These are phyloP conservation scores for Hansenula sp. DNA, from an alignment of 1,139 yeast species.

Conservation along the genomic window DNA sequence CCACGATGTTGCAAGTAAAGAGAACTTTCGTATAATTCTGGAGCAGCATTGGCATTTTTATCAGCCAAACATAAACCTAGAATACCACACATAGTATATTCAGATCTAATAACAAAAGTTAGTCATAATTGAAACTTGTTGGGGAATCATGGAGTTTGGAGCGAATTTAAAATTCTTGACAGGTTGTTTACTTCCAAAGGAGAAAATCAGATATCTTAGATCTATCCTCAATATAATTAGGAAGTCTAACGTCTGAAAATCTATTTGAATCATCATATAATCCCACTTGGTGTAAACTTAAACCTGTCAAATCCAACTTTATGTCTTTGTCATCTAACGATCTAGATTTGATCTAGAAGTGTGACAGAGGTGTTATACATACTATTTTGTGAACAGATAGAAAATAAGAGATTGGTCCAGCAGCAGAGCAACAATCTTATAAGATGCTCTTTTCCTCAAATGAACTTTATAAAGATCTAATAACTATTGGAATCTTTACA, in stretches of 20 bases:
- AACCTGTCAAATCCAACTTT: neutral
- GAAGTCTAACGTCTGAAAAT: slow-evolving; percentile 51
- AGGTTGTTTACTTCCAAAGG: neutral
- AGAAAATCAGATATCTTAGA: slow-evolving; percentile 25
- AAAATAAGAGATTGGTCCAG: no score
- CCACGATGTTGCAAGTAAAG: slow-evolving; percentile 96
- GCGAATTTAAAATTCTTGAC: no score
- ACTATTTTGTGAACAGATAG: no score
- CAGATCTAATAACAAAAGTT: neutral
- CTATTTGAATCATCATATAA: slow-evolving; percentile 16
- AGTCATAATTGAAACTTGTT: neutral
- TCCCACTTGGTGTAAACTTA: neutral
- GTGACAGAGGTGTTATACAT: no score
- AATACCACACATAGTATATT: slow-evolving; percentile 99
- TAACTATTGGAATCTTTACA: neutral
- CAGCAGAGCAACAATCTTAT: no score
- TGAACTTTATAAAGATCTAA: neutral
- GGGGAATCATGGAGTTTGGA: no score
- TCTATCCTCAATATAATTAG: slow-evolving; percentile 38
- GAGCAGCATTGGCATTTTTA: slow-evolving; percentile 68
- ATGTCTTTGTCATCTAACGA: neutral
- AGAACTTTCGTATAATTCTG: slow-evolving; percentile 90
- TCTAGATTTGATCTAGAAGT: no score
- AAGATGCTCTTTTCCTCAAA: no score
- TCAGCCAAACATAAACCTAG: slow-evolving; percentile 84